Conservation (phyloP, 495 filamentous ascomycete species). For the Sporormia fimetaria region DNA sequence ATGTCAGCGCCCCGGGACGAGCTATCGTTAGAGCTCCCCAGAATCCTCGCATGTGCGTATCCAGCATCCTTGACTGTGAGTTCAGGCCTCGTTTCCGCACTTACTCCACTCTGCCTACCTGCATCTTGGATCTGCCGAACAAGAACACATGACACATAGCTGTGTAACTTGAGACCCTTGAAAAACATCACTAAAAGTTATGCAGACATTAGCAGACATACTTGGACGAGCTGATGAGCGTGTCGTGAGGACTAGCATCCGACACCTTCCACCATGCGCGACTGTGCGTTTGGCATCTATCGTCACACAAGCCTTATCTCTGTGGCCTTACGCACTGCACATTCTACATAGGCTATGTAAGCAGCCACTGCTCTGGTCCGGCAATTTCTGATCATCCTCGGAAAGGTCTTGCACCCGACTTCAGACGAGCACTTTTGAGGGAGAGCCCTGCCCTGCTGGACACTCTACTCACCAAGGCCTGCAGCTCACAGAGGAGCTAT, state of each 20-base stretch:
- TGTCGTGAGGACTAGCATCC: slow-evolving; percentile 17
- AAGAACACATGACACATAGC: slow-evolving; percentile 22
- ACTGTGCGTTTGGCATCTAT: slow-evolving; percentile 19
- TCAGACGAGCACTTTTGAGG: slow-evolving; percentile 24
- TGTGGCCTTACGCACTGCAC: slow-evolving; percentile 28
- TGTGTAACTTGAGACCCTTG: no score
- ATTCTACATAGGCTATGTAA: slow-evolving; percentile 27
- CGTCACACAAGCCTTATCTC: slow-evolving; percentile 23
- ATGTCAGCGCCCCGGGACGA: slow-evolving; percentile 9
- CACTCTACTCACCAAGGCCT: slow-evolving; percentile 25
- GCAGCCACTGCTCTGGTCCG: slow-evolving; percentile 3
- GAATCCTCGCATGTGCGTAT: slow-evolving; percentile 16
- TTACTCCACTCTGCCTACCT: not conserved
- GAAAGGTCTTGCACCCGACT: slow-evolving; percentile 19
- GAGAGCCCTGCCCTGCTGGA: slow-evolving; percentile 24
- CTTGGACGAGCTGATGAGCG: slow-evolving; percentile 7
- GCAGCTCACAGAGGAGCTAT: slow-evolving; percentile 3
- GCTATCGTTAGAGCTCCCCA: slow-evolving; percentile 13
- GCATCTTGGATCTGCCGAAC: slow-evolving; percentile 1
- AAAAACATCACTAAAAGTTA: no score
- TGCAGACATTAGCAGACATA: slow-evolving; percentile 25
- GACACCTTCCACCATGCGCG: slow-evolving; percentile 22
- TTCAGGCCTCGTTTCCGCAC: slow-evolving; percentile 1
- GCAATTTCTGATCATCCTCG: slow-evolving; percentile 15
- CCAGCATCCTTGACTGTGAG: slow-evolving; percentile 14